Evolutionary conservation across 176 grass and related monocot species (phyloP).

Genomic region (Hyparrhenia diplandra): DNA sequence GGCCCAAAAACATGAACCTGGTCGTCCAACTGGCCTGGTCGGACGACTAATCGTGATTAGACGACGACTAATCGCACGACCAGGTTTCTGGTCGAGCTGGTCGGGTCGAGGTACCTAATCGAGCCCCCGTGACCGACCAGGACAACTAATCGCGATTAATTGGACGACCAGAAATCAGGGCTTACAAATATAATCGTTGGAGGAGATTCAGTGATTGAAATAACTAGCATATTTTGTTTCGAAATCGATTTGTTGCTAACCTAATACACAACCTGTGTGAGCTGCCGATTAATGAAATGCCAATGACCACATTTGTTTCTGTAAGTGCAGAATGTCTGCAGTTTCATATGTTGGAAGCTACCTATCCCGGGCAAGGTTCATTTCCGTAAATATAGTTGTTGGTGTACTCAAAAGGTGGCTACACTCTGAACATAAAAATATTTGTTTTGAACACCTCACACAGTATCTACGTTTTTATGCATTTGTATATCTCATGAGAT

Average conservation of each 20-base stretch:
- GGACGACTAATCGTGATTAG: no score
- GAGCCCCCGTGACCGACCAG: no score
- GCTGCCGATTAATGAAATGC: background rate
- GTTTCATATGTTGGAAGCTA: slow-evolving; percentile 97
- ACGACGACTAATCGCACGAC: no score
- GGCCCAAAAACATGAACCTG: no score
- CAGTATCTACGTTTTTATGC: background rate
- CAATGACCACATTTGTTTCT: slow-evolving; percentile 4
- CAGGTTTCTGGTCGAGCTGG: no score
- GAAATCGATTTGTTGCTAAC: background rate
- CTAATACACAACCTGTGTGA: background rate
- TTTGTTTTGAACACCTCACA: background rate
- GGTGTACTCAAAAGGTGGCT: slow-evolving; percentile 65
- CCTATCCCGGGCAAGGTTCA: slow-evolving; percentile 91
- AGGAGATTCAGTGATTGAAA: background rate
- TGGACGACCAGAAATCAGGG: background rate
- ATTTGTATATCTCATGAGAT: slow-evolving; percentile 28
- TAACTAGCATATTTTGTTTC: background rate
- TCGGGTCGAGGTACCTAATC: no score
- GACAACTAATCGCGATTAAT: no score
- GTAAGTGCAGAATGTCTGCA: slow-evolving; percentile 72
- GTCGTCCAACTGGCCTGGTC: no score
- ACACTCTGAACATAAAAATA: background rate
- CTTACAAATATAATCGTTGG: background rate
- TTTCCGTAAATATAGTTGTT: slow-evolving; percentile 49